Conservation (phyloP, 1,284 basidiomycete species). For the Peniophora sp. region DNA sequence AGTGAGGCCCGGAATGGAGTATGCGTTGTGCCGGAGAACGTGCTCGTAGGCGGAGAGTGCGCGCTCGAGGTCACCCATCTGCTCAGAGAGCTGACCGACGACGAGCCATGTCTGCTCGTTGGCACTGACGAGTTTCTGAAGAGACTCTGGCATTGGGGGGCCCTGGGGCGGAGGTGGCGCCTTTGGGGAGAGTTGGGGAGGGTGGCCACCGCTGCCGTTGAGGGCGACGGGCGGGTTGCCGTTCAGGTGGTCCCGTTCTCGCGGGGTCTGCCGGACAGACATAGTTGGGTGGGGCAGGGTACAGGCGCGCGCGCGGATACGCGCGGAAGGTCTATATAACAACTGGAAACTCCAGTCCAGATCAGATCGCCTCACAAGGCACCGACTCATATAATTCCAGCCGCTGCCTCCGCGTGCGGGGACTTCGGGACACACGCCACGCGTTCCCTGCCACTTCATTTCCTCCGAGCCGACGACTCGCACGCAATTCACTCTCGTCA, state of each 20-base stretch:
- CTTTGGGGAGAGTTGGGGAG: conserved; percentile 28
- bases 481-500: too few species aligned
- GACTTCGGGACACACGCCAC: neutral
- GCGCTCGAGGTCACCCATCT: conserved; percentile 85
- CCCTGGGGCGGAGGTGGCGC: conserved; percentile 26
- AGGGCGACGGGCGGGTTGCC: conserved; percentile 36
- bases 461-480: neutral
- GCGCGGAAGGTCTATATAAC: conserved; percentile 17
- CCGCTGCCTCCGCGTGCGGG: neutral
- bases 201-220: conserved; percentile 29
- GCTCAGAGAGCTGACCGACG: conserved; percentile 75
- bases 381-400: neutral
- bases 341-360: conserved; percentile 15
- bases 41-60: conserved; percentile 88
- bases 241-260: conserved; percentile 48
- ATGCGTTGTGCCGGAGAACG: conserved; percentile 86
- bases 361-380: neutral
- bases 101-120: conserved; percentile 92
- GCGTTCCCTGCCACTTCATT: neutral
- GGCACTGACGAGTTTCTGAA: conserved; percentile 71
- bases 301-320: conserved; percentile 17
- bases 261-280: conserved; percentile 56
- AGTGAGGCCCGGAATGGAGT: conserved; percentile 80
- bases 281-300: conserved; percentile 27
- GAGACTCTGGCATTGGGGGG: conserved; percentile 29